Conservation (phyloP, 1,284 basidiomycete genomes). For the Apiotrichum siamense region DNA sequence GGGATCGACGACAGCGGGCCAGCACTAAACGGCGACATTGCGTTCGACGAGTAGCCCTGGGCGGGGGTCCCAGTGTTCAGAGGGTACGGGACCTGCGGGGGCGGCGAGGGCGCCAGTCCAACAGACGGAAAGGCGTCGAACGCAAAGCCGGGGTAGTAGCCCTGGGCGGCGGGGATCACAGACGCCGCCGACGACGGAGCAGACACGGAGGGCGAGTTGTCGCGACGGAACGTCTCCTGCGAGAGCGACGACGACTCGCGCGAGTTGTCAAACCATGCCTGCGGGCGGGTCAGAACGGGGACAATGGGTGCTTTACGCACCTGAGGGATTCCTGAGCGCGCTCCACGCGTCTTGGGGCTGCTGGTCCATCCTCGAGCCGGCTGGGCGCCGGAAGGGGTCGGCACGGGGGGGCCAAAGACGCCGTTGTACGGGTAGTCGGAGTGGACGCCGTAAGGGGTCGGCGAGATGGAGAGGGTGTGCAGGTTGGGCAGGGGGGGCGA, state of each 20-base stretch:
- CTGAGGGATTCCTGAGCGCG: slow-evolving; percentile 35
- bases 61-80: slow-evolving; percentile 6
- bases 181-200: slow-evolving; percentile 39
- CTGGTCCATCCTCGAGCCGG: slow-evolving; percentile 25
- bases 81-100: slow-evolving; percentile 24
- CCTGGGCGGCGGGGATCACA: slow-evolving; percentile 18
- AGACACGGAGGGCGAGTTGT: slow-evolving; percentile 35
- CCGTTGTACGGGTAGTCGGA: slow-evolving; percentile 41
- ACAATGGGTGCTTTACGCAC: slow-evolving; percentile 21
- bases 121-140: slow-evolving; percentile 21
- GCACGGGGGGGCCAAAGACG: slow-evolving; percentile 39
- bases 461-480: slow-evolving; percentile 36
- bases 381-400: slow-evolving; percentile 15
- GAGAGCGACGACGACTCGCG: slow-evolving; percentile 15
- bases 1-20: slow-evolving; percentile 23
- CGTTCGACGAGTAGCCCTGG: slow-evolving; percentile 20
- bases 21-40: slow-evolving; percentile 26
- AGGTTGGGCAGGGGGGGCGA: slow-evolving; percentile 41
- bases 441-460: slow-evolving; percentile 21
- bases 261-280: slow-evolving; percentile 41
- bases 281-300: background rate
- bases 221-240: slow-evolving; percentile 34
- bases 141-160: slow-evolving; percentile 14
- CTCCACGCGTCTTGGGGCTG: slow-evolving; percentile 33
- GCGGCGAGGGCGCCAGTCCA: slow-evolving; percentile 39